Conservation (phyloP, 2,329 filamentous ascomycete genomes). For the Cladorrhinum sp. region DNA sequence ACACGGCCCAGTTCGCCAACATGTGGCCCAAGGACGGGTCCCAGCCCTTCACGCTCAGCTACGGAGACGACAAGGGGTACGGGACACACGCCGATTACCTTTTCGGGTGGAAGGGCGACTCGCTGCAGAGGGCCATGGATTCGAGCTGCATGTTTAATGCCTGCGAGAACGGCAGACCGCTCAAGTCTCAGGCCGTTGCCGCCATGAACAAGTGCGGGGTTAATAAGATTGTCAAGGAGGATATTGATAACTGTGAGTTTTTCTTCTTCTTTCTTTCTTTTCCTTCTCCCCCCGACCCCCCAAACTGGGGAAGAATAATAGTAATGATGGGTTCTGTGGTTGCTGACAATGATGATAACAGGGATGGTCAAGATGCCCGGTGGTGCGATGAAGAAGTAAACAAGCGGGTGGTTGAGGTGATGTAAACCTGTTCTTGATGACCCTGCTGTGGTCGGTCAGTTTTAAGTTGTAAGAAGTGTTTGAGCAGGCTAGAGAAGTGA, state of each 20-base stretch:
- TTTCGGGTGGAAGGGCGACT: slow-evolving; percentile 33
- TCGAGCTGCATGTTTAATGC: slow-evolving; percentile 30
- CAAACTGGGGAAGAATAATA: no score
- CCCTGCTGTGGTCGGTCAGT: no score
- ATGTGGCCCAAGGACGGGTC: slow-evolving; percentile 35
- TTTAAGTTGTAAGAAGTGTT: no score
- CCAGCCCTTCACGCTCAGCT: slow-evolving; percentile 29
- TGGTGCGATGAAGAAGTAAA: not conserved
- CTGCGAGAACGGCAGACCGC: slow-evolving; percentile 30
- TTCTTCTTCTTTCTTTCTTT: no score
- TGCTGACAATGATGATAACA: not conserved
- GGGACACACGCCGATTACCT: slow-evolving; percentile 32
- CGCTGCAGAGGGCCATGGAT: slow-evolving; percentile 31
- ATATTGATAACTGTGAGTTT: slow-evolving; percentile 4
- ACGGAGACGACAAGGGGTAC: slow-evolving; percentile 28
- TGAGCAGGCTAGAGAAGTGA: no score
- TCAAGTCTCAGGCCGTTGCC: slow-evolving; percentile 32
- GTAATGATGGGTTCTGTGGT: not conserved
- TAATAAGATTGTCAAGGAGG: slow-evolving; percentile 2
- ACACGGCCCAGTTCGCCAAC: slow-evolving; percentile 37
- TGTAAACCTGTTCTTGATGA: no score
- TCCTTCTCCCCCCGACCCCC: no score
- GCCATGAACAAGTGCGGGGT: slow-evolving; percentile 32
- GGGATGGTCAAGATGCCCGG: slow-evolving; percentile 2
- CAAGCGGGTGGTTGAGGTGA: not conserved